Conservation (phyloP, 352 stramenopile genomes). For the Phytopythium kandeliae region DNA sequence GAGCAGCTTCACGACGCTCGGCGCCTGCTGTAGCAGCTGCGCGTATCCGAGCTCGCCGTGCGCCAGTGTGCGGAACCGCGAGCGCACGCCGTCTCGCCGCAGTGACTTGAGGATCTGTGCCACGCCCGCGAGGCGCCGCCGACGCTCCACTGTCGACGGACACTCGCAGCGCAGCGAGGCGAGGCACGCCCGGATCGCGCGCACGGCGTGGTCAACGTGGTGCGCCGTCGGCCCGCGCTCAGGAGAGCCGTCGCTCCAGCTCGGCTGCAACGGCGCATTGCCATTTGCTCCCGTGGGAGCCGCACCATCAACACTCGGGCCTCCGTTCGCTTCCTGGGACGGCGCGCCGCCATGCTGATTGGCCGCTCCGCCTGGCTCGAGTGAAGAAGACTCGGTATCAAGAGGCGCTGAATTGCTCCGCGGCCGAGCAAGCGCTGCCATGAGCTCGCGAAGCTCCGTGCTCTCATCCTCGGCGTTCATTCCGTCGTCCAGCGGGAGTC, state of each 20-base stretch:
- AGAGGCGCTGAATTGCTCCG: slow-evolving; percentile 61
- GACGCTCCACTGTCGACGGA: slow-evolving; percentile 52
- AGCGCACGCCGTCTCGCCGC: slow-evolving; percentile 53
- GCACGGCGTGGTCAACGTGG: slow-evolving; percentile 38
- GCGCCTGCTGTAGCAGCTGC: slow-evolving; percentile 55
- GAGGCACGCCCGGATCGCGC: slow-evolving; percentile 46
- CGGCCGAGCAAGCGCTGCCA: slow-evolving; percentile 53
- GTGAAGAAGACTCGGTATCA: slow-evolving; percentile 9
- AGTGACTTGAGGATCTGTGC: slow-evolving; percentile 66
- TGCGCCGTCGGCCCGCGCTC: slow-evolving; percentile 27
- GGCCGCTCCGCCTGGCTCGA: neutral
- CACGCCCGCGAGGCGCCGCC: slow-evolving; percentile 60
- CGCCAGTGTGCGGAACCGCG: slow-evolving; percentile 57
- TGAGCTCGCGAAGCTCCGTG: slow-evolving; percentile 51
- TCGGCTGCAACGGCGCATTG: slow-evolving; percentile 19
- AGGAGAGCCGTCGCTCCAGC: slow-evolving; percentile 52
- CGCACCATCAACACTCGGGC: slow-evolving; percentile 10
- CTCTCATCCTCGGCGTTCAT: slow-evolving; percentile 26
- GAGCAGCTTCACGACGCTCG: slow-evolving; percentile 74
- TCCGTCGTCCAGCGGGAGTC: slow-evolving; percentile 7
- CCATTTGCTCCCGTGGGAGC: neutral
- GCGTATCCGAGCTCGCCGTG: slow-evolving; percentile 72
- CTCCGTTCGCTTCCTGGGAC: slow-evolving; percentile 20
- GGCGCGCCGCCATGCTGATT: slow-evolving; percentile 27
- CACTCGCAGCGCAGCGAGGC: slow-evolving; percentile 59